Evolutionary conservation across 148 eudicot genomes (phyloP), one percentile per base, ranked within the genome.

Genomic region (Polygonum maritimum): DNA sequence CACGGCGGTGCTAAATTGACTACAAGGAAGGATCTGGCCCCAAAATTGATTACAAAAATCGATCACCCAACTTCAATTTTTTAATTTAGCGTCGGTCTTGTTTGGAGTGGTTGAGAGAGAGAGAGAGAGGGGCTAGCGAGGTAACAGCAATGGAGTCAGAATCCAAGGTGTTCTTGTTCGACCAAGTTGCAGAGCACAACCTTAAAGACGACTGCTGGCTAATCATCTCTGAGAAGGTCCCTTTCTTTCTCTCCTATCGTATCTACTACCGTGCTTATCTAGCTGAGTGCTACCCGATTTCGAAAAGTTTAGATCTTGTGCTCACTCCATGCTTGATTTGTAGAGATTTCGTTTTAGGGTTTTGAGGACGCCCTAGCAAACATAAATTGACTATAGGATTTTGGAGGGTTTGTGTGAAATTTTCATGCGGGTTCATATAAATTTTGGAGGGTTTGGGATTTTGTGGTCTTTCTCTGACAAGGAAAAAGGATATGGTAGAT

Each of bases 201-300:
- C 19, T 40, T 49, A 86, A 84, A 70, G 65, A 79, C 2, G 87
- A 86, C 83, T 89, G 91, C 77, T 88, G 93, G 93, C 76, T 89
- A 52, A 82, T 86, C 36, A 88, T 88, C 77, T 78, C 82, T 63
- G 81, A 79, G 12, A 89, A 89, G 93, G 93, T 79, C 41, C 57
- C 63, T 5, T 19, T 26, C 22, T 19, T 22, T 33, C 58, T 36
- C 16, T 73, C 18, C 15, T 69, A 33, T 75, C 31, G 12, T 54
- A 26, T 38, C 2, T 21, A 14, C 36, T 26, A 26, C 31, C 0
- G 31, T 26, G 31, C 31, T 18, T 22, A 4, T 19, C 10, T 73
- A 11, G 26, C 3, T 26, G 15, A 3, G n/a, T 45, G 55, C 40
- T 49, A 26, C 11, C 12, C 12, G 2, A 33, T 48, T 35, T 67